Evolutionary conservation across 2,329 filamentous ascomycete species (phyloP).

Genomic region (Rutstroemia sp.): DNA sequence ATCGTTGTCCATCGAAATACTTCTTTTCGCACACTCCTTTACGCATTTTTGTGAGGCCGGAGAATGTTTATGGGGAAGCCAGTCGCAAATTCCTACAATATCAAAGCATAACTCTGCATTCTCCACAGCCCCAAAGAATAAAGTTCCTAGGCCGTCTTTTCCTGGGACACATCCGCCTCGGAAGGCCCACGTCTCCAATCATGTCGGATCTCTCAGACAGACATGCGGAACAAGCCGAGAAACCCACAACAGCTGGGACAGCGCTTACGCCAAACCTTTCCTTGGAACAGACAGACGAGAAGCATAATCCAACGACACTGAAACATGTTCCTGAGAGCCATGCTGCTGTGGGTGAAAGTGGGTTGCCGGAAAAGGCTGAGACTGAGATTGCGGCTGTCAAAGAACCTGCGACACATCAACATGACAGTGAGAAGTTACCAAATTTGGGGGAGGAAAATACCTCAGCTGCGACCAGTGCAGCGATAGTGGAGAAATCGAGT

Average conservation of each 20-base stretch:
- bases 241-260: not conserved
- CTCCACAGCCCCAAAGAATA: not conserved
- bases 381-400: not conserved
- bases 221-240: slow-evolving; percentile 8
- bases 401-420: not conserved
- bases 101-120: not conserved
- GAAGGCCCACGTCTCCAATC: slow-evolving; percentile 10
- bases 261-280: not conserved
- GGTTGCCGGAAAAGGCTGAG: not conserved
- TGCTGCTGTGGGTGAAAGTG: no score
- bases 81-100: no score
- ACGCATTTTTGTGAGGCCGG: no score
- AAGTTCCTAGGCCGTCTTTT: not conserved
- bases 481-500: not conserved
- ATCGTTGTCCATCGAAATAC: no score
- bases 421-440: not conserved
- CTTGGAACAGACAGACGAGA: not conserved
- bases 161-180: slow-evolving; percentile 1
- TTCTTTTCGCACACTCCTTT: no score
- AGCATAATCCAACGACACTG: not conserved
- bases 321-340: not conserved
- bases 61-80: no score
- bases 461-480: not conserved
- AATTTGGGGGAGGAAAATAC: not conserved
- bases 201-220: slow-evolving; percentile 9